phyloP scores from a whole-genome alignment of 345 rosid species.

The Brassica napus region DNA sequence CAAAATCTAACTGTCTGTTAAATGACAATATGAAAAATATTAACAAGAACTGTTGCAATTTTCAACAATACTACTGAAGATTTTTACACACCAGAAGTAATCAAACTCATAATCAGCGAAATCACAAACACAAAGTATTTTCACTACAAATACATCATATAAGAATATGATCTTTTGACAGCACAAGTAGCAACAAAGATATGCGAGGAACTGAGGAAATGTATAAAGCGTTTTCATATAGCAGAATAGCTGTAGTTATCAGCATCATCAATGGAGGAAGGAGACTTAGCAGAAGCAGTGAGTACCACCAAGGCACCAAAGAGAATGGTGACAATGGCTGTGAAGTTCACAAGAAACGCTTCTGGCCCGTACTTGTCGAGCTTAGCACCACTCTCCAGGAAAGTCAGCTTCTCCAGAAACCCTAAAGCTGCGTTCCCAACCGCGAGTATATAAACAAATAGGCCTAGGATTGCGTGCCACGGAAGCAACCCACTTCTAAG shows the following conservation, averaged over 20 bases:
- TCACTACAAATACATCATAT: slow-evolving; percentile 23
- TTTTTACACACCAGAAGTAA: slow-evolving; percentile 14
- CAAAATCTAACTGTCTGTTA: neutral
- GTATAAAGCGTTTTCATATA: slow-evolving; percentile 36
- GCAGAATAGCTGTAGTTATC: slow-evolving; percentile 56
- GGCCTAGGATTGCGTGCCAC: slow-evolving; percentile 78
- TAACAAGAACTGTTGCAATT: neutral
- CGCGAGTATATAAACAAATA: slow-evolving; percentile 60
- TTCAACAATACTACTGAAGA: neutral
- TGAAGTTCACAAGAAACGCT: slow-evolving; percentile 90
- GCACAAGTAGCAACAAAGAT: neutral
- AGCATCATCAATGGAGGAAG: slow-evolving; percentile 39
- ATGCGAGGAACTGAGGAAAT: neutral
- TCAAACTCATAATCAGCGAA: slow-evolving; percentile 25
- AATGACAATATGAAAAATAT: neutral
- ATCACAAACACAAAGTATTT: neutral
- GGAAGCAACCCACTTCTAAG: slow-evolving; percentile 63
- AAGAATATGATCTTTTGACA: neutral
- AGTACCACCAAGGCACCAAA: slow-evolving; percentile 71
- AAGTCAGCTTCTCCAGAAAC: slow-evolving; percentile 85
- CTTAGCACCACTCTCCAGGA: slow-evolving; percentile 67
- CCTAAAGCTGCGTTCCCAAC: slow-evolving; percentile 73
- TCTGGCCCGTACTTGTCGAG: slow-evolving; percentile 77
- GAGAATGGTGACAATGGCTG: slow-evolving; percentile 67
- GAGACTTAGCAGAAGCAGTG: slow-evolving; percentile 50